These are phyloP conservation scores for Stramenopiles sp. DNA, from an alignment of 352 stramenopile genomes.

Conservation along the genomic window DNA sequence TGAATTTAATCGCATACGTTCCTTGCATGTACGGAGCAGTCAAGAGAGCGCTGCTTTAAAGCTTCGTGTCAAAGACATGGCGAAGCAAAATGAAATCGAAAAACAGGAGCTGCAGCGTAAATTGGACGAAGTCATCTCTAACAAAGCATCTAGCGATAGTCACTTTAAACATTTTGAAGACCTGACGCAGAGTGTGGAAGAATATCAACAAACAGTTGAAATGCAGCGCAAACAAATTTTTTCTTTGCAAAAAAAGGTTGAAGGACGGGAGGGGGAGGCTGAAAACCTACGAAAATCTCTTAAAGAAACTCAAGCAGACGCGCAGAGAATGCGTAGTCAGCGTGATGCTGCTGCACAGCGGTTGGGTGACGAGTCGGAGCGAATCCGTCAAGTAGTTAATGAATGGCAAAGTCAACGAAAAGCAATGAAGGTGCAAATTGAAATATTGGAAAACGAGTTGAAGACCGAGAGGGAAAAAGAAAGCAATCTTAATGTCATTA, in stretches of 20 bases:
- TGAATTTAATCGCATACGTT: neutral
- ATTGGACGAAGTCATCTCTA: neutral
- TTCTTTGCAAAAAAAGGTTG: neutral
- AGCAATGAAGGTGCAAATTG: neutral
- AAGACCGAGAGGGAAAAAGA: neutral
- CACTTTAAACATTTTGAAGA: neutral
- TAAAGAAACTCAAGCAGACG: neutral
- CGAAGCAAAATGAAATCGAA: neutral
- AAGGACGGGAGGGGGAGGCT: neutral
- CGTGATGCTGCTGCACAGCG: neutral
- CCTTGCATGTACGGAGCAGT: neutral
- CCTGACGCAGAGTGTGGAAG: neutral
- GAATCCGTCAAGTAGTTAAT: neutral
- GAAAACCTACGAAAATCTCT: neutral
- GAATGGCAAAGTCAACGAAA: neutral
- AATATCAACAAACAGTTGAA: neutral
- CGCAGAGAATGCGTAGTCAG: neutral
- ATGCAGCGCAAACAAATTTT: neutral
- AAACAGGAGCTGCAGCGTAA: neutral
- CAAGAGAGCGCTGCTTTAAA: neutral
- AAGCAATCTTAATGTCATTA: neutral
- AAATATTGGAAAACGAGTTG: neutral
- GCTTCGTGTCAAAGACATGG: neutral
- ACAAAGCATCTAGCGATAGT: neutral
- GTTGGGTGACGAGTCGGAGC: neutral